Conservation (phyloP, 225 moss, liverwort and hornwort genomes). For the Anthoceros angustus region DNA sequence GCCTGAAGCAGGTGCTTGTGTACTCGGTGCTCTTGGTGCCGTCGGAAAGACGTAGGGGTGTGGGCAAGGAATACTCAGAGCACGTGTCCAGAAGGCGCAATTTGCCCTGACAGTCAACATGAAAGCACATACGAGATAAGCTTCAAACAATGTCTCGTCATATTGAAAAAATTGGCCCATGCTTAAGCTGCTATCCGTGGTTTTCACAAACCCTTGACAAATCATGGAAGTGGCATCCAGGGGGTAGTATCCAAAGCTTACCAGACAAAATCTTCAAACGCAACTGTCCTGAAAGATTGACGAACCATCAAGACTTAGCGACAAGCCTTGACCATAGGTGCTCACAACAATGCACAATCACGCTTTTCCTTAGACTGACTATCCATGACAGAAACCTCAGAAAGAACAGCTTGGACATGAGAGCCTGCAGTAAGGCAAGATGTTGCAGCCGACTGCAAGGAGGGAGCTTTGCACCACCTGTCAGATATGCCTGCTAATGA, state of each 20-base stretch:
- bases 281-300: slow-evolving; percentile 64
- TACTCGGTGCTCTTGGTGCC: slow-evolving; percentile 5
- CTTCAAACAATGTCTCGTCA: neutral
- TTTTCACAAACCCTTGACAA: too few relatives aligned
- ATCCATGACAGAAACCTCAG: too few relatives aligned
- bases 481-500: slow-evolving; percentile 29
- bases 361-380: too few relatives aligned
- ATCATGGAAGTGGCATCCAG: too few relatives aligned
- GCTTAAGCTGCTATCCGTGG: too few relatives aligned
- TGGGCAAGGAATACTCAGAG: slow-evolving; percentile 77
- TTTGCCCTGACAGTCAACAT: slow-evolving; percentile 47
- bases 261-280: slow-evolving; percentile 81
- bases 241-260: slow-evolving; percentile 13
- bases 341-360: too few relatives aligned
- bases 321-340: too few relatives aligned
- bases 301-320: slow-evolving; percentile 16
- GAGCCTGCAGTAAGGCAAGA: neutral
- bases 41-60: slow-evolving; percentile 53
- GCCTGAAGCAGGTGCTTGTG: too few relatives aligned
- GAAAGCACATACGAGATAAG: neutral
- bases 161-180: neutral
- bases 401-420: neutral
- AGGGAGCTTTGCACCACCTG: slow-evolving; percentile 24
- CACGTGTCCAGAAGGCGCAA: slow-evolving; percentile 86
- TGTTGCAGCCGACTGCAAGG: neutral